Evolutionary conservation across 2,329 filamentous ascomycete species (phyloP).

Genomic region (Penicillium freii): DNA sequence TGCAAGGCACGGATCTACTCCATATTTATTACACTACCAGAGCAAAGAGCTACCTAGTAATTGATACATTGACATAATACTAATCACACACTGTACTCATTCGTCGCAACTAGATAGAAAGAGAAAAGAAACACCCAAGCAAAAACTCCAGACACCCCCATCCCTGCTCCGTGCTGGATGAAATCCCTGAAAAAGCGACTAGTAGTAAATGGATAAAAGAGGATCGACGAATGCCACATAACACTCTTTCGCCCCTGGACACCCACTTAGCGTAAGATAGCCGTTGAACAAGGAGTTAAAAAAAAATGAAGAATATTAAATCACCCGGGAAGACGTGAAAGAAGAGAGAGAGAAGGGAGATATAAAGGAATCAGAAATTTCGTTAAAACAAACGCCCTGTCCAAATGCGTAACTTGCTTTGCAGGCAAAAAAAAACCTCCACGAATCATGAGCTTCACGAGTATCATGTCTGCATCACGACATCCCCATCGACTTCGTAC

Average conservation of each 20-base stretch:
- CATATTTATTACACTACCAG: not conserved
- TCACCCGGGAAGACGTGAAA: conserved; percentile 1
- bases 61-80: conserved; percentile 3
- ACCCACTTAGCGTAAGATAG: not conserved
- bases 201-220: conserved; percentile 3
- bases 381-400: conserved; percentile 24
- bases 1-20: not conserved
- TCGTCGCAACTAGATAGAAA: conserved; percentile 7
- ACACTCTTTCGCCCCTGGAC: not conserved
- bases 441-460: conserved; percentile 4
- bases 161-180: conserved; percentile 24
- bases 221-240: not conserved
- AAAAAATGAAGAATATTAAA: conserved; percentile 6
- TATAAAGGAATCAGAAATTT: conserved; percentile 6
- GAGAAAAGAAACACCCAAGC: conserved; percentile 10
- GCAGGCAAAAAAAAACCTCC: conserved; percentile 4
- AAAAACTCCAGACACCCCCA: conserved; percentile 15
- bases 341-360: conserved; percentile 3
- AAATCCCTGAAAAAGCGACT: conserved; percentile 9
- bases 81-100: conserved; percentile 13
- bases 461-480: conserved; percentile 33
- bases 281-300: conserved; percentile 5
- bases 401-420: conserved; percentile 25
- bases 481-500: conserved; percentile 27
- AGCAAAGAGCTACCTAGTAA: not conserved